phyloP scores from a whole-genome alignment of 2,329 filamentous ascomycete species.

The Calonectria multiphialidica region DNA sequence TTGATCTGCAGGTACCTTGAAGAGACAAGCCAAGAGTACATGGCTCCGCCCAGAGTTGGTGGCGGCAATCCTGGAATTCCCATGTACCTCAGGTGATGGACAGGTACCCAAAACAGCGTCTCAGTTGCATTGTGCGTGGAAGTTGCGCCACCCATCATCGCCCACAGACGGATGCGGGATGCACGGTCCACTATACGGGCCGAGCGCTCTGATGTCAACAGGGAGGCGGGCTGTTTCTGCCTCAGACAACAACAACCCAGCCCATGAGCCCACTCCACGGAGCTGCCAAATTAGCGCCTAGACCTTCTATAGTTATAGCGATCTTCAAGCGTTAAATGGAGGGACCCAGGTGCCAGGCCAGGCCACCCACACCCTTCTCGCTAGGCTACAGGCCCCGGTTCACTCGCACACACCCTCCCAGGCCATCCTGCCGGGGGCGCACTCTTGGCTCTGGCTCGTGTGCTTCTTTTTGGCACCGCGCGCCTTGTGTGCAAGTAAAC shows the following conservation, averaged over 20 bases:
- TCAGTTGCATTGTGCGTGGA: background rate
- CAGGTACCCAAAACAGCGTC: background rate
- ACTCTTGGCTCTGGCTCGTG: conserved; percentile 25
- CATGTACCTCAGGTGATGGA: background rate
- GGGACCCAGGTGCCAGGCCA: background rate
- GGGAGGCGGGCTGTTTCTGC: background rate
- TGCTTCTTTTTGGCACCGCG: conserved; percentile 19
- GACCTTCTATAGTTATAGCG: background rate
- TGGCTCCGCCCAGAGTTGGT: background rate
- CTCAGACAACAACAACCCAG: background rate
- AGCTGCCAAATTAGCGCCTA: background rate
- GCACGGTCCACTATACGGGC: background rate
- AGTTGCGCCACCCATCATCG: background rate
- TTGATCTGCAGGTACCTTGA: background rate
- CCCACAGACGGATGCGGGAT: background rate
- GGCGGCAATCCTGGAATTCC: background rate
- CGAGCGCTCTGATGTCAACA: background rate
- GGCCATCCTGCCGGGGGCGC: conserved; percentile 1
- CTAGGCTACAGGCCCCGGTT: conserved; percentile 1
- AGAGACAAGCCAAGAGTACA: background rate
- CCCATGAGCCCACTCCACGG: background rate
- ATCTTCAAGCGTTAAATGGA: background rate
- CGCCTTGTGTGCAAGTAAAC: conserved; percentile 25
- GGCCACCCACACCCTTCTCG: conserved; percentile 3
- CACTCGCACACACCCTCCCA: background rate